Conservation (phyloP, 2,329 filamentous ascomycete species). For the Penicillium sclerotigenum region DNA sequence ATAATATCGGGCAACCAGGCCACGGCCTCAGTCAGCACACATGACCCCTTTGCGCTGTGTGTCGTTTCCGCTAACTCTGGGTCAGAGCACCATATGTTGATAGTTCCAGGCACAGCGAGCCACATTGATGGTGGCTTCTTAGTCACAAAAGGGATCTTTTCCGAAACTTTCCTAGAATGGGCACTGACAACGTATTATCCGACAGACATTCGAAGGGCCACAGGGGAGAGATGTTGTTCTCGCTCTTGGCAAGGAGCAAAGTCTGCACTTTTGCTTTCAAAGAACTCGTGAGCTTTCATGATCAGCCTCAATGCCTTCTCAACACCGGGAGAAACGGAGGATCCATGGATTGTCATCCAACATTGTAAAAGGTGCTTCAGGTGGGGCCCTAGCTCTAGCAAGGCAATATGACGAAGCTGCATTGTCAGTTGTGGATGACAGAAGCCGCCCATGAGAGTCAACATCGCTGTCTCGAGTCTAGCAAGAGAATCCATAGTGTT, state of each 20-base stretch:
- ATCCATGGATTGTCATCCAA: constrained; percentile 7
- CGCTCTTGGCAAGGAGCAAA: neutral
- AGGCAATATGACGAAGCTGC: neutral
- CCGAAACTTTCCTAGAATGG: neutral
- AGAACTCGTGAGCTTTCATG: constrained; percentile 8
- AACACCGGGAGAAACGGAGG: constrained; percentile 3
- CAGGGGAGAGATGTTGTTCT: neutral
- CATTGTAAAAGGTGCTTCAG: neutral
- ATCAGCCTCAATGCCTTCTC: constrained; percentile 4
- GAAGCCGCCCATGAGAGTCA: constrained; percentile 10
- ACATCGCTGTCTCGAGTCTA: constrained; percentile 6
- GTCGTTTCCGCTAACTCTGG: neutral
- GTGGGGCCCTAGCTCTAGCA: constrained; percentile 6
- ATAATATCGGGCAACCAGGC: neutral
- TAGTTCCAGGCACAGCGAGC: neutral
- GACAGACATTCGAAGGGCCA: neutral
- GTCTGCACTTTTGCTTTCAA: constrained; percentile 2
- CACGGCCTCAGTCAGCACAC: neutral
- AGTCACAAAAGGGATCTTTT: neutral
- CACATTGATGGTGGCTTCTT: neutral
- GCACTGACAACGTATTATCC: neutral
- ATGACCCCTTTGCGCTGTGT: neutral
- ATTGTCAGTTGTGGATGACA: constrained; percentile 7
- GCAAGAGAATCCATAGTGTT: neutral
- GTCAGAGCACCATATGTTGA: neutral